Conservation (phyloP, 2,329 filamentous ascomycete species). For the Simplicillium sp. region DNA sequence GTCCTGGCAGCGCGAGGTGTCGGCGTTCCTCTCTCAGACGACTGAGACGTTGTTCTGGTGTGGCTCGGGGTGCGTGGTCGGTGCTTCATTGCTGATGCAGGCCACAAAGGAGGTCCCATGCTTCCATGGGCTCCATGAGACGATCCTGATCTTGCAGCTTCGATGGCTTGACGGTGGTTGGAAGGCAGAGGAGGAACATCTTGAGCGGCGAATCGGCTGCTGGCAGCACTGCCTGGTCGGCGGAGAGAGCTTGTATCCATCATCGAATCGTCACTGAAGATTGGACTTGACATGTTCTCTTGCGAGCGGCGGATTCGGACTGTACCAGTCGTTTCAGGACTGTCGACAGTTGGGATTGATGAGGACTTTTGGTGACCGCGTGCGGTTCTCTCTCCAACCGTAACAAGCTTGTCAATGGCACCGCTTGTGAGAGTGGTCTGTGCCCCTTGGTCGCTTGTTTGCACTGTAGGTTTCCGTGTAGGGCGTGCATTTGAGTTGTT, state of each 20-base stretch:
- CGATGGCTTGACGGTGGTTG: conserved; percentile 78
- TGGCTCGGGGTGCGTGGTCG: conserved; percentile 55
- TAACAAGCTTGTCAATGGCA: conserved; percentile 68
- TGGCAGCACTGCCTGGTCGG: conserved; percentile 66
- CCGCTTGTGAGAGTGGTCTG: conserved; percentile 80
- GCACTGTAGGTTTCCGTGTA: conserved; percentile 25
- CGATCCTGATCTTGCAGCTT: conserved; percentile 59
- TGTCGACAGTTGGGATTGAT: conserved; percentile 24
- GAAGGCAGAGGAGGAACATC: conserved; percentile 62
- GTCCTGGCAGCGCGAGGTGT: conserved; percentile 45
- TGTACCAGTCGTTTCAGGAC: conserved; percentile 26
- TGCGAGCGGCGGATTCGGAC: conserved; percentile 36
- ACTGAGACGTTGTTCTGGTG: conserved; percentile 31
- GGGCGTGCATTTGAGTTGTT: conserved; percentile 38
- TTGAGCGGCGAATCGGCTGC: conserved; percentile 38
- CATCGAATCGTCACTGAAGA: conserved; percentile 25
- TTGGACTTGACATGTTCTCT: conserved; percentile 37
- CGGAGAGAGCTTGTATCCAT: conserved; percentile 26
- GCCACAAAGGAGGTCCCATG: conserved; percentile 81
- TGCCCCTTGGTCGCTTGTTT: conserved; percentile 60
- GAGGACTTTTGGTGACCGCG: conserved; percentile 22
- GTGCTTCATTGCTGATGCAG: conserved; percentile 59
- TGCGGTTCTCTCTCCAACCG: conserved; percentile 22
- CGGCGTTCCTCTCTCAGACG: conserved; percentile 42
- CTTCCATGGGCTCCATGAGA: conserved; percentile 32